Evolutionary conservation across 805 yeast genomes (phyloP), one percentile per base, ranked within the genome.

Genomic region (Pichia paraexigua): DNA sequence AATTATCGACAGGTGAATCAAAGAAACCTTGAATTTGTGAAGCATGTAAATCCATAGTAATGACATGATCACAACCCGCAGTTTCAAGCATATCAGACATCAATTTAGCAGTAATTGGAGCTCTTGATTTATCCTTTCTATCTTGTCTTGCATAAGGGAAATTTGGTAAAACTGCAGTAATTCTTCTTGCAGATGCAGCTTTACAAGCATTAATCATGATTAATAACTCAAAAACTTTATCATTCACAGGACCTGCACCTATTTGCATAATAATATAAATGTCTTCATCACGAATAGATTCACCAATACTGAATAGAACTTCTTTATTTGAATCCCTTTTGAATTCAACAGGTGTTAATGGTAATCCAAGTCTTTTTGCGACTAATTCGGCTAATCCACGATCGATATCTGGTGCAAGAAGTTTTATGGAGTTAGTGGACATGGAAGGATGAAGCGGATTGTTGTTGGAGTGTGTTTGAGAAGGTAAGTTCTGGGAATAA

Each of bases 141-240:
- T 87, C 95, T 67, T 87, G 95, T 72, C 95, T 79, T n/a, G 94
- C 94, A 60, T 87, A 87, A 12, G 91, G 91, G 68, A 85, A 87
- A 64, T 82, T 85, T 49, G 95, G 94, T 57, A 87, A 77, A 18
- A 87, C 87, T 8, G 87, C 94, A 2, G 92, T 85, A 64, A 87
- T 83, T 64, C 89, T 77, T 64, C 94, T 77, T 20, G 92, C 94
- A 49, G 88, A 81, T 11, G 94, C 94, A 2, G 86, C 83, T 61
- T 83, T 82, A 67, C 92, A 87, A 18, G 94, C 92, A 62, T 84
- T 83, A 56, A 87, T 84, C 82, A 85, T 83, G 62, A 86, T 83
- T 57, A 87, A 67, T 40, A 86, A 69, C 64, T 87, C 95, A 69
- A 87, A 69, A 35, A 87, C 81, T 56, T 81, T 76, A 65, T 87